A percentile compares a stretch with the other conserved stretches of the same genome.
Evolutionary conservation across 2,329 filamentous ascomycete species (phyloP).

Genomic region (Aureobasidium sp.): DNA sequence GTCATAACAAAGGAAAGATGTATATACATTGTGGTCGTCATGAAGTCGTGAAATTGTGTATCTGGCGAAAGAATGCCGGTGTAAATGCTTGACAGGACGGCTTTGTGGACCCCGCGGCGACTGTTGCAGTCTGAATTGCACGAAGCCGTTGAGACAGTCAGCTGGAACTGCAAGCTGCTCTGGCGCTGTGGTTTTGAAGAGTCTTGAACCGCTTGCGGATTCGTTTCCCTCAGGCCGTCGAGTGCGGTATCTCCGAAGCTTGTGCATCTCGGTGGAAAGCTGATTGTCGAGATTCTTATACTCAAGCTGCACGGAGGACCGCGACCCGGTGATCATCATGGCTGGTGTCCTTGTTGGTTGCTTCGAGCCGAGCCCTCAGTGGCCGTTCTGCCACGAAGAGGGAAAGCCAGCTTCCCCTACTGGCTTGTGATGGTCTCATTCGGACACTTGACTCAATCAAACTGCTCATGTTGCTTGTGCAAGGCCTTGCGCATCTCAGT

Average conservation of each 20-base stretch:
- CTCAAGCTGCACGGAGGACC: neutral
- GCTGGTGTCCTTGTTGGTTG: neutral
- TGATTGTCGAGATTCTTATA: neutral
- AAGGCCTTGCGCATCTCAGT: constrained; percentile 18
- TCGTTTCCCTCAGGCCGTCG: too few relatives aligned
- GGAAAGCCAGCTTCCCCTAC: neutral
- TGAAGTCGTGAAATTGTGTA: neutral
- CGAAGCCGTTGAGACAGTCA: neutral
- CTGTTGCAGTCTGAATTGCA: too few relatives aligned
- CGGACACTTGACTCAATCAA: neutral
- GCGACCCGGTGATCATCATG: neutral
- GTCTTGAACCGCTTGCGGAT: too few relatives aligned
- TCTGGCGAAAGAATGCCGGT: neutral
- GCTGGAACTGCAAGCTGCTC: neutral
- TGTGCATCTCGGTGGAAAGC: neutral
- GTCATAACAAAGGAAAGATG: neutral
- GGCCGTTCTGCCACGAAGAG: neutral
- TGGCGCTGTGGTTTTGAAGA: too few relatives aligned
- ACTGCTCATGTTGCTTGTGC: constrained; percentile 11
- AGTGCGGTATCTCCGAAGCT: too few relatives aligned
- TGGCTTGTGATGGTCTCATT: neutral
- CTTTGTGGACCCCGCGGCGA: neutral
- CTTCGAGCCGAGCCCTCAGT: neutral
- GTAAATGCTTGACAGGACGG: neutral
- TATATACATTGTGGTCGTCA: neutral